These are phyloP conservation scores for Rhizoclosmatium sp. DNA, from an alignment of 192 early-diverging fungal genomes.

Conservation along the genomic window DNA sequence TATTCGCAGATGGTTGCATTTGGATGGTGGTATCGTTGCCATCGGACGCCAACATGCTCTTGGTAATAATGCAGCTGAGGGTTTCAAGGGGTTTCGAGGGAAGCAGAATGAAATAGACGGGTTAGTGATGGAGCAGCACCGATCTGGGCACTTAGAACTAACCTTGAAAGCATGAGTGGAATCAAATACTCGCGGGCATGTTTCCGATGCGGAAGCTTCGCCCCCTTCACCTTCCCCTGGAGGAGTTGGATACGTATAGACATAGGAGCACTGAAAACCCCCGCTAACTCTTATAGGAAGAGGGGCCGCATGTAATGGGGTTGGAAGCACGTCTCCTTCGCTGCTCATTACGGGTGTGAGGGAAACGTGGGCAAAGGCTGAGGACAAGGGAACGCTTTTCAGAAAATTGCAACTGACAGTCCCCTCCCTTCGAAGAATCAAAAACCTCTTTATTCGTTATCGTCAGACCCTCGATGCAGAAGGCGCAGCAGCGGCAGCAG, in stretches of 20 bases:
- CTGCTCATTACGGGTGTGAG: no score
- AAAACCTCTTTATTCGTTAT: not conserved
- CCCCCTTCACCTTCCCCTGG: not conserved
- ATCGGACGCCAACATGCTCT: constrained; percentile 10
- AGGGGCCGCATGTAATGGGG: constrained; percentile 7
- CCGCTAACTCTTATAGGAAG: not conserved
- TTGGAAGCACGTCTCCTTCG: not conserved
- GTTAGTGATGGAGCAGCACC: not conserved
- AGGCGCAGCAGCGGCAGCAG: constrained; percentile 17
- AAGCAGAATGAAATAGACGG: not conserved
- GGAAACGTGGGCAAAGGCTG: no score
- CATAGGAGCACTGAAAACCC: constrained; percentile 13
- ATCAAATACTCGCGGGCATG: not conserved
- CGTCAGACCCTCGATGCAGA: constrained; percentile 11
- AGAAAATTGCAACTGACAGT: no score
- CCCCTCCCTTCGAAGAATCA: no score
- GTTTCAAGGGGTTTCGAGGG: not conserved
- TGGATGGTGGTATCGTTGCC: constrained; percentile 16
- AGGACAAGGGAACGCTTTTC: no score
- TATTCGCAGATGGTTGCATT: constrained; percentile 2
- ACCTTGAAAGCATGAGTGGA: constrained; percentile 21
- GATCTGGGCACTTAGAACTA: not conserved
- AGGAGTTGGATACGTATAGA: not conserved
- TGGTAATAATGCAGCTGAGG: constrained; percentile 21
- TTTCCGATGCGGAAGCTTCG: not conserved